A percentile compares a stretch with the other conserved stretches of the same genome.
These are phyloP conservation scores for Discostella stelligera DNA, from an alignment of 352 stramenopile species.

Conservation along the genomic window DNA sequence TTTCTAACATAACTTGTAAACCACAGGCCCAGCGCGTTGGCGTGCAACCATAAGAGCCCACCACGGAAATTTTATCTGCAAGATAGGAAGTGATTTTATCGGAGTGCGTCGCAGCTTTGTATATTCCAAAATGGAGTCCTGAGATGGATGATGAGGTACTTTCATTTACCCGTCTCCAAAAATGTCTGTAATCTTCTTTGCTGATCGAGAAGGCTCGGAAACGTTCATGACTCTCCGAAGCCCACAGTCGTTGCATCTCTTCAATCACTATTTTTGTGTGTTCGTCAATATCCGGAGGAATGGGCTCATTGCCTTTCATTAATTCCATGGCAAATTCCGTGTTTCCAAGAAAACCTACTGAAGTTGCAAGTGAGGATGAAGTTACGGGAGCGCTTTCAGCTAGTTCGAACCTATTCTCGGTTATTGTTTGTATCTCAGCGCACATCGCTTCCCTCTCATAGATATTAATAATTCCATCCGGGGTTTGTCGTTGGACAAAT, in stretches of 20 bases:
- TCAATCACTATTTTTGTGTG: slow-evolving; percentile 8
- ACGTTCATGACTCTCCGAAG: background rate
- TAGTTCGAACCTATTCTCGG: slow-evolving; percentile 1
- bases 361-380: background rate
- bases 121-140: slow-evolving; percentile 13
- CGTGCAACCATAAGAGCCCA: too few species aligned
- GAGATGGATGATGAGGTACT: slow-evolving; percentile 15
- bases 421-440: slow-evolving; percentile 5
- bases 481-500: background rate
- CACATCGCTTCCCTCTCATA: background rate
- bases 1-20: too few species aligned
- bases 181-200: slow-evolving; percentile 11
- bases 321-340: slow-evolving; percentile 6
- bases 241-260: slow-evolving; percentile 5
- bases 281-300: slow-evolving; percentile 7
- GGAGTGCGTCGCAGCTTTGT: too few species aligned
- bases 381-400: slow-evolving; percentile 9
- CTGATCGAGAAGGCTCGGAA: background rate
- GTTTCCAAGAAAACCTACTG: slow-evolving; percentile 12
- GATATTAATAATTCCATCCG: background rate
- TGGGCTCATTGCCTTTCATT: background rate
- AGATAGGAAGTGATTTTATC: too few species aligned
- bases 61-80: too few species aligned
- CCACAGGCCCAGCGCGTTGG: too few species aligned
- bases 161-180: slow-evolving; percentile 8